phyloP scores from a whole-genome alignment of 2,329 filamentous ascomycete genomes.

The Coniochaeta prunicola region DNA sequence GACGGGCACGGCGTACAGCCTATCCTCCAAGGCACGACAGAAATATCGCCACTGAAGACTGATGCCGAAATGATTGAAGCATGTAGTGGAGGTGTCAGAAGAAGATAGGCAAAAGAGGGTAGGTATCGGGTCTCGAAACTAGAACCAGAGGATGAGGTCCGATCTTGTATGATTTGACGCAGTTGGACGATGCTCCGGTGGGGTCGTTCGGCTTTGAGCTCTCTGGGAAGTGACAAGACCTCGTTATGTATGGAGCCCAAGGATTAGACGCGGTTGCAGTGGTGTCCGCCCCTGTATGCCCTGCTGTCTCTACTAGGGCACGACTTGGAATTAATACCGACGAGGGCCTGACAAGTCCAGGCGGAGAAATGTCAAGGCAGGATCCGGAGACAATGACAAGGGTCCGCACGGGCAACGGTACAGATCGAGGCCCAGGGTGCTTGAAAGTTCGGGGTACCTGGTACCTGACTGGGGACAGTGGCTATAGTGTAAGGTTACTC shows the following conservation, averaged over 20 bases:
- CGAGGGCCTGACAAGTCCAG: slow-evolving; percentile 28
- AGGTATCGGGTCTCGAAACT: slow-evolving; percentile 6
- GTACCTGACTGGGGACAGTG: slow-evolving; percentile 33
- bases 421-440: slow-evolving; percentile 15
- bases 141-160: neutral
- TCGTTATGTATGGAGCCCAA: slow-evolving; percentile 32
- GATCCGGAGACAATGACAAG: slow-evolving; percentile 32
- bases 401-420: slow-evolving; percentile 29
- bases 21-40: neutral
- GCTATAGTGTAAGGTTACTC: slow-evolving; percentile 25
- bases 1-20: neutral
- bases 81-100: neutral
- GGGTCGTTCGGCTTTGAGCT: slow-evolving; percentile 31
- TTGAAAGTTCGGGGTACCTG: slow-evolving; percentile 19
- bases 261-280: slow-evolving; percentile 31
- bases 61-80: neutral
- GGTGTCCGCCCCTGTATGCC: slow-evolving; percentile 29
- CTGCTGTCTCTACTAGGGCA: slow-evolving; percentile 32
- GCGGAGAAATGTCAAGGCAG: slow-evolving; percentile 40
- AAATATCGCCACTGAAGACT: neutral
- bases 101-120: slow-evolving; percentile 3
- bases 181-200: slow-evolving; percentile 30
- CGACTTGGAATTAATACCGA: slow-evolving; percentile 41
- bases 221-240: slow-evolving; percentile 28
- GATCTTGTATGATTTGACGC: slow-evolving; percentile 27